Conservation (phyloP, 371 early-diverging fungal species). For the Capillidium heterosporum region DNA sequence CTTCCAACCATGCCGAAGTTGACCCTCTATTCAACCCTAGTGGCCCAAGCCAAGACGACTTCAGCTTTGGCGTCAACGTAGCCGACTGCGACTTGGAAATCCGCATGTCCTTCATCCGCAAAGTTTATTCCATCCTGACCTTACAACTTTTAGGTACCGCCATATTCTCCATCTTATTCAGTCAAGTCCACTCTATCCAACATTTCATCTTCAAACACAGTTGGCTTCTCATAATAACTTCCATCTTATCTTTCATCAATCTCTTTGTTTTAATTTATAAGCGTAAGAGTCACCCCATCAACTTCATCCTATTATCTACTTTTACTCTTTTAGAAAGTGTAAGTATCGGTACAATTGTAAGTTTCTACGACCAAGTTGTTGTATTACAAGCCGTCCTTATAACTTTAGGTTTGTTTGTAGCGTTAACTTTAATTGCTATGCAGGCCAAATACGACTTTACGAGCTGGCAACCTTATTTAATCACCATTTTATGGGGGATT, state of each 20-base stretch:
- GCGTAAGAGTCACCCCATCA: slow-evolving; percentile 39
- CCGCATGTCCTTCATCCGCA: slow-evolving; percentile 50
- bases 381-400: slow-evolving; percentile 59
- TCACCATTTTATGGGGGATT: slow-evolving; percentile 34
- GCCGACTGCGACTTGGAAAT: slow-evolving; percentile 32
- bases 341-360: slow-evolving; percentile 35
- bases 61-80: slow-evolving; percentile 31
- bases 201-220: slow-evolving; percentile 10
- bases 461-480: slow-evolving; percentile 38
- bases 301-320: slow-evolving; percentile 29
- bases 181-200: slow-evolving; percentile 20
- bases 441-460: slow-evolving; percentile 56
- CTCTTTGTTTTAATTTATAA: slow-evolving; percentile 38
- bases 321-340: slow-evolving; percentile 55
- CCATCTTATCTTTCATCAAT: slow-evolving; percentile 22
- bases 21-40: too few species aligned
- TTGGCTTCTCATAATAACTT: slow-evolving; percentile 21
- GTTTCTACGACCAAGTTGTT: slow-evolving; percentile 25
- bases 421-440: slow-evolving; percentile 52
- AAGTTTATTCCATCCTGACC: slow-evolving; percentile 58
- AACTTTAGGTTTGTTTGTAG: slow-evolving; percentile 50
- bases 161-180: slow-evolving; percentile 31
- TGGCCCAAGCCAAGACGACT: slow-evolving; percentile 20
- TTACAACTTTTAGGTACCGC: slow-evolving; percentile 40
- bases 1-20: too few species aligned